Evolutionary conservation across 768 basidiomycete species (phyloP).

Genomic region (Tricholomella constricta): DNA sequence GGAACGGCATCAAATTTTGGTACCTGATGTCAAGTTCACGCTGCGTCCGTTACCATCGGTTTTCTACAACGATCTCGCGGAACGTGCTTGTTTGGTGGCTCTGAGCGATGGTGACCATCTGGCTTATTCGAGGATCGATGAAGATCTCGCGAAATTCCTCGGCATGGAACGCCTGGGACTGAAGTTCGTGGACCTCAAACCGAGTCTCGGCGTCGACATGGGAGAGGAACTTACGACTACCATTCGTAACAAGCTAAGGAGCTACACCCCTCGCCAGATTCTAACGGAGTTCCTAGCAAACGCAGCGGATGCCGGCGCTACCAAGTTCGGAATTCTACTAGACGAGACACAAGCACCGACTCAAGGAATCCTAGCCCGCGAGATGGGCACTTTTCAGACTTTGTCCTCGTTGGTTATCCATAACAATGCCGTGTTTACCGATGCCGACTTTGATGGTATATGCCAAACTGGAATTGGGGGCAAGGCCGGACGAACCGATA

Average conservation of each 20-base stretch:
- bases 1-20: constrained; percentile 23
- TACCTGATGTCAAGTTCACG: constrained; percentile 32
- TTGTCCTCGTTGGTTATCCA: constrained; percentile 44
- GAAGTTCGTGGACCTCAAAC: constrained; percentile 28
- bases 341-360: constrained; percentile 27
- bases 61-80: constrained; percentile 45
- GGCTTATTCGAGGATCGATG: constrained; percentile 34
- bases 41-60: constrained; percentile 31
- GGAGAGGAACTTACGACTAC: constrained; percentile 43
- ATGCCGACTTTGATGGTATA: constrained; percentile 48
- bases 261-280: constrained; percentile 46
- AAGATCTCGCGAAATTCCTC: constrained; percentile 31
- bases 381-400: constrained; percentile 35
- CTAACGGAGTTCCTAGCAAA: constrained; percentile 56
- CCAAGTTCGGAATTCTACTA: constrained; percentile 40
- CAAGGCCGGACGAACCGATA: constrained; percentile 36
- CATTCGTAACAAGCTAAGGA: constrained; percentile 41
- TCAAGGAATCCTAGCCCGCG: constrained; percentile 30
- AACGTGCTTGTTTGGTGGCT: constrained; percentile 25
- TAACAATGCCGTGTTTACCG: constrained; percentile 44
- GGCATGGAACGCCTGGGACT: constrained; percentile 36
- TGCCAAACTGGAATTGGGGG: constrained; percentile 46
- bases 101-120: constrained; percentile 20
- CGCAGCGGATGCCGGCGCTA: constrained; percentile 51
- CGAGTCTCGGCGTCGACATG: constrained; percentile 38